Evolutionary conservation across 139 green algal genomes (phyloP), one percentile per base, ranked within the genome.

Genomic region (Closterium sp.): DNA sequence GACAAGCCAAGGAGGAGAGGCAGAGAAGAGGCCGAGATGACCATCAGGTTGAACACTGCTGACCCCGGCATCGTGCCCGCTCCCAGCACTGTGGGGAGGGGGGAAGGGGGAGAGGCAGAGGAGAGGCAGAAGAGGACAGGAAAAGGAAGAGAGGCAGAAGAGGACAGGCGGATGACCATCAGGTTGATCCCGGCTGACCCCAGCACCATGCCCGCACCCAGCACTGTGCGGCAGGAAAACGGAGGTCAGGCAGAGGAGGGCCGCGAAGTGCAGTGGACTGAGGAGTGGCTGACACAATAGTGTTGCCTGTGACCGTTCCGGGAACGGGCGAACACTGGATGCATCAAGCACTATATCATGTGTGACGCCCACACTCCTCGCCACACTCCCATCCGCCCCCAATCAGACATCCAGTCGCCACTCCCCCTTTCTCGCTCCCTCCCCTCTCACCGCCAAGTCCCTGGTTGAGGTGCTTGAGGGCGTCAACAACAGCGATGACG

Each of bases 121-220:
- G n/a, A n/a, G n/a, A n/a, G n/a, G n/a, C 32, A 31, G 91, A 89
- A 10, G 88, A 38, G 31, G 93, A 21, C 4, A 93, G 88, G 42
- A 88, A 93, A 31, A 93, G 88, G 24, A 50, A 9, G 38, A 50
- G 38, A 50, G 34, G 34, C 34, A 42, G 6, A 42, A 6, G 9
- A 42, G 4, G n/a, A n/a, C n/a, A 42, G 34, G 88, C 91, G 13
- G 31, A 93, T 93, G 24, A 88, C 42, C 22, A 93, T 27, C 91
- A 73, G 32, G 27, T 93, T 93, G 89, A 93, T 93, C 27, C 88
- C 91, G 9, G 91, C 91, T 28, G 91, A 93, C 17, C 91, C 91
- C n/a, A 93, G 27, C 3, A 93, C 93, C 13, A 88, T 93, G 31
- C 91, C 91, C 21, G 91, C 31, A n/a, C n/a, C 91, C 27, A 93